Evolutionary conservation across 371 early-diverging fungal genomes (phyloP).

Genomic region (Parasitella parasitica): DNA sequence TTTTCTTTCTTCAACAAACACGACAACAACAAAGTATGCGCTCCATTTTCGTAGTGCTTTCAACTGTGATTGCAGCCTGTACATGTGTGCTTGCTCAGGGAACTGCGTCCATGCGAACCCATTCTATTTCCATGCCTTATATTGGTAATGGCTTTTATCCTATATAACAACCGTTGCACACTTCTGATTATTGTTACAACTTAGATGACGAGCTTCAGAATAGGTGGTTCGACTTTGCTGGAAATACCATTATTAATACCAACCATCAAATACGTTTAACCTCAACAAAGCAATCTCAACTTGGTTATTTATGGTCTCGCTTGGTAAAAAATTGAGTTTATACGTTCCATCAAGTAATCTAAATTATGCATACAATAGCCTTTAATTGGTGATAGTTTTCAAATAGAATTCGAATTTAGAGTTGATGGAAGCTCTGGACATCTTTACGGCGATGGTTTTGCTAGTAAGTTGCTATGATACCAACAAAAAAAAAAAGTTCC

Average conservation of each 20-base stretch:
- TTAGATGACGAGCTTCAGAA: slow-evolving; percentile 68
- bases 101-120: slow-evolving; percentile 56
- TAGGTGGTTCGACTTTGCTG: slow-evolving; percentile 76
- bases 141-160: slow-evolving; percentile 47
- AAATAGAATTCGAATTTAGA: slow-evolving; percentile 91
- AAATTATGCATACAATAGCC: slow-evolving; percentile 39
- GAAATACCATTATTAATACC: slow-evolving; percentile 70
- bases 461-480: too few species aligned
- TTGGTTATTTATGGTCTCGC: slow-evolving; percentile 88
- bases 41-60: slow-evolving; percentile 20
- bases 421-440: slow-evolving; percentile 69
- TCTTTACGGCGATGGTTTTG: slow-evolving; percentile 94
- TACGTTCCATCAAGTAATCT: neutral
- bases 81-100: slow-evolving; percentile 24
- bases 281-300: slow-evolving; percentile 72
- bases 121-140: slow-evolving; percentile 69
- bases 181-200: too few species aligned
- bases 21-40: slow-evolving; percentile 19
- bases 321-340: slow-evolving; percentile 40
- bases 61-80: slow-evolving; percentile 20
- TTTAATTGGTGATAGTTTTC: slow-evolving; percentile 74
- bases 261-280: slow-evolving; percentile 82
- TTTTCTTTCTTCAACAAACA: neutral
- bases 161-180: too few species aligned
- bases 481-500: too few species aligned